Evolutionary conservation across 2,329 filamentous ascomycete genomes (phyloP).

Genomic region (Colletotrichum musae): DNA sequence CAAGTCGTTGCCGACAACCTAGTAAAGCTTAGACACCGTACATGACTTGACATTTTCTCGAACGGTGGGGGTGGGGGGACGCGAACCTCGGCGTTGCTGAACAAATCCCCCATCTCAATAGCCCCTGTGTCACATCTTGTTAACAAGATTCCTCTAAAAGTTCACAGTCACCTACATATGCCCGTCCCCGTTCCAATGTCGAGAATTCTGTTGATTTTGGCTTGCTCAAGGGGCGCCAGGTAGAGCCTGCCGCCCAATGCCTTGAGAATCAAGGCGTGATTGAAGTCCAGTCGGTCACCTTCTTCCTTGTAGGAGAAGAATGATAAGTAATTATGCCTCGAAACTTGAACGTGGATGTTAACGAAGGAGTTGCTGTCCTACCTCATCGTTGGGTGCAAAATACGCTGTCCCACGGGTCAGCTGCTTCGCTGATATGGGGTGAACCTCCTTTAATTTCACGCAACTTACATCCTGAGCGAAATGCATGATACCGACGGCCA

Average conservation of each 20-base stretch:
- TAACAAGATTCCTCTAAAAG: not conserved
- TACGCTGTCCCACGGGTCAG: conserved; percentile 40
- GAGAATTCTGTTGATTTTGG: conserved; percentile 57
- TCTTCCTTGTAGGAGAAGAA: conserved; percentile 9
- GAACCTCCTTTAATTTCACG: not conserved
- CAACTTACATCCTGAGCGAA: conserved; percentile 29
- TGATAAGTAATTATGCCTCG: not conserved
- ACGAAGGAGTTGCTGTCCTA: not conserved
- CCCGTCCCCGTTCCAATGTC: conserved; percentile 74
- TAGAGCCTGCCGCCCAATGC: conserved; percentile 13
- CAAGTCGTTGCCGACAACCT: too few species aligned
- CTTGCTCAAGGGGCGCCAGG: conserved; percentile 24
- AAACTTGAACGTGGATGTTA: not conserved
- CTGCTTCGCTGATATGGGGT: not conserved
- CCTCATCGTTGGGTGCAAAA: conserved; percentile 56
- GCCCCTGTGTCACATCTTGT: not conserved
- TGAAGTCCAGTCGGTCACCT: conserved; percentile 29
- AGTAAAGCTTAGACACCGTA: too few species aligned
- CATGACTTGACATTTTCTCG: too few species aligned
- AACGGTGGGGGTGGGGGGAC: conserved; percentile 58
- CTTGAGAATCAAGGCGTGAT: conserved; percentile 23
- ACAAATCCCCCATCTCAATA: conserved; percentile 19
- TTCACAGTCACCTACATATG: conserved; percentile 60
- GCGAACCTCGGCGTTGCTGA: conserved; percentile 24
- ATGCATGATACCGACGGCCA: conserved; percentile 41